Evolutionary conservation across 176 grass and related monocot species (phyloP), one percentile per base, ranked within the genome.

Genomic region (Thinopyrum elongatum): DNA sequence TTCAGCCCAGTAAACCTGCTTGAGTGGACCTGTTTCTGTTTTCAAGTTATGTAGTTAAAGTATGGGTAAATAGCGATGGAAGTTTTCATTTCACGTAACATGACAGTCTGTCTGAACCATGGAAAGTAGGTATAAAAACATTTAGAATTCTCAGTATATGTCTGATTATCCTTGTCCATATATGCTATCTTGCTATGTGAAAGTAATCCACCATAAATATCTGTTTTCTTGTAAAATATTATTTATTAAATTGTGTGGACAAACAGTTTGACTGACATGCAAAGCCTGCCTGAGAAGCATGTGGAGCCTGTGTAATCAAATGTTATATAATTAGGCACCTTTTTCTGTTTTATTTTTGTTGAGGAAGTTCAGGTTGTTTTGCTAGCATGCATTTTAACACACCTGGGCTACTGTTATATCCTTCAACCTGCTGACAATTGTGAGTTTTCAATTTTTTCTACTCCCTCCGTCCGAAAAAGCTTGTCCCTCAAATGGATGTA

Each of bases 311-410:
- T 58, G 4, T 75, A 25, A 63, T 35, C 15, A 29, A 31, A 17
- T 31, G 57, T 4, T 75, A 49, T 64, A 21, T 19, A 30, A 74
- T 83, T 75, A 75, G 12, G 22, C 14, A 38, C 41, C 70, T 7
- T 83, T 71, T 65, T 75, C 38, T 84, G 26, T 58, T 22, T 58
- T 58, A 22, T 22, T 22, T 21, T 84, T 84, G 42, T 58, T 15
- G 55, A 53, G 74, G 82, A 77, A 85, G 27, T 77, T 66, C 14
- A 53, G 60, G 22, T 21, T 85, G 30, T 77, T 76, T 84, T 3
- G 22, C 33, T 75, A 47, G 10, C 47, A 10, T 84, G 39, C 7
- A 66, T 77, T 65, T 84, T 76, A 61, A 62, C 36, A 29, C 35
- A 49, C 25, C 7, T 27, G 10, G 17, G 14, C 14, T 73, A 44